Percentiles rank a stretch among this genome's conserved stretches.
These are phyloP conservation scores for Bruguiera parviflora DNA, from an alignment of 345 rosid species.

Conservation along the genomic window DNA sequence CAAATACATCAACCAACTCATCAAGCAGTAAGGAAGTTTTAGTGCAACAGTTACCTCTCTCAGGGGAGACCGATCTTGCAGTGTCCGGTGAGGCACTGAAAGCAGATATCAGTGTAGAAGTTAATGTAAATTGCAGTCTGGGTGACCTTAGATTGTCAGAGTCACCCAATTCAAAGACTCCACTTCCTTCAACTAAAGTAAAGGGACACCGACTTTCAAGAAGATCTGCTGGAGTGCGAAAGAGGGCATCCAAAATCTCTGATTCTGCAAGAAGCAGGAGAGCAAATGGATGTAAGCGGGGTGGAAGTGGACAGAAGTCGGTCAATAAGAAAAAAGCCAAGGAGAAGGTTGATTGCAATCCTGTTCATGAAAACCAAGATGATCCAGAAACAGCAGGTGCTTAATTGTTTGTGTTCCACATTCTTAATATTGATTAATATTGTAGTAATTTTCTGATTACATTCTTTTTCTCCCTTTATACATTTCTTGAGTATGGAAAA, in stretches of 20 bases:
- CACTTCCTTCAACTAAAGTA: constrained; percentile 34
- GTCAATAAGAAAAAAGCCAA: constrained; percentile 32
- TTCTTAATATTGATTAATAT: background rate
- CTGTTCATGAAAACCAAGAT: constrained; percentile 26
- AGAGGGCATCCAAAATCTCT: constrained; percentile 46
- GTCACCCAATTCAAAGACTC: constrained; percentile 20
- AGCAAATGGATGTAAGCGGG: constrained; percentile 33
- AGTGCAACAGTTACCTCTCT: constrained; percentile 18
- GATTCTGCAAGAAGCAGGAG: constrained; percentile 39
- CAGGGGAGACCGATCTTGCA: constrained; percentile 27
- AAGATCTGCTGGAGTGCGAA: constrained; percentile 45
- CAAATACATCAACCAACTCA: constrained; percentile 33
- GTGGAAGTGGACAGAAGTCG: constrained; percentile 33
- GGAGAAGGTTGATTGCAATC: constrained; percentile 34
- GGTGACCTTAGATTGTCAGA: constrained; percentile 19
- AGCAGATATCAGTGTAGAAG: constrained; percentile 21
- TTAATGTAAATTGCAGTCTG: constrained; percentile 14
- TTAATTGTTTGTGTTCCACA: constrained; percentile 8
- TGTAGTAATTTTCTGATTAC: background rate
- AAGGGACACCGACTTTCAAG: constrained; percentile 27
- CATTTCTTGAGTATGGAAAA: constrained; percentile 6
- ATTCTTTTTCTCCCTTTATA: constrained; percentile 3
- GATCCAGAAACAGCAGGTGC: constrained; percentile 58
- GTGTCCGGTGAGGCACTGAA: constrained; percentile 23
- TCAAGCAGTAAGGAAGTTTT: constrained; percentile 27